Base-by-base conservation (phyloP, 2,329 filamentous ascomycete genomes). In the Colletotrichum plurivorum region DNA sequence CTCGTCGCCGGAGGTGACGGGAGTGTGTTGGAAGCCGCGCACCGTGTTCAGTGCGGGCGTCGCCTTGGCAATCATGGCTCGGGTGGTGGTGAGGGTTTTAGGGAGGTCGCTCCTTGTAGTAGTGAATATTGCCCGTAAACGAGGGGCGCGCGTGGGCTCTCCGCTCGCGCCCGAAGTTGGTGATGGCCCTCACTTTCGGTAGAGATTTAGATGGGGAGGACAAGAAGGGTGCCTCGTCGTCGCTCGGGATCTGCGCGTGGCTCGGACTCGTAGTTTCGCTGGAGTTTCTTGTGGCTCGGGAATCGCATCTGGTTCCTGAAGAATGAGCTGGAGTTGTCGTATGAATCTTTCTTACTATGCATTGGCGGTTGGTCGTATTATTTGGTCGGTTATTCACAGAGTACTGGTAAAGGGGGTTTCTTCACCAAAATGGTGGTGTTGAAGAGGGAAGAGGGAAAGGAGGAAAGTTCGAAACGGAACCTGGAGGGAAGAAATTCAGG, bases 251-350 rank as follows among this genome's bases (percentile, higher is more conserved):
- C 87, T 75, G 84, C 85, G 76, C 87, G 87, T 74, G 81, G 81
- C 77, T 86, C 82, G 74, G 82, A 84, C 73, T 85, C 81, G 77
- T 83, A 81, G 77, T 84, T 83, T 78, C 82, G 82, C 74, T 84
- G 81, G 71, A 82, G 80, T 77, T 83, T 80, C 77, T 85, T 82
- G 78, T 82, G 81, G 80, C 81, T 84, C 74, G 83, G 81, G 76
- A 83, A 77, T 79, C 84, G 86, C 87, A 89, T 89, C 85, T 88
- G 87, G 84, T 82, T 83, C 76, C 82, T 83, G 80, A 86, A 85
- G 76, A 85, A 84, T 75, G 83, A 84, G 84, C 74, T 74, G 72
- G 83, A 81, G 71, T 78, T 79, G 71, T 78, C 75, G 78, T 82
- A 77, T 75, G 75, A 77, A 72, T 80, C 78, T 76, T 80, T 81